Evolutionary conservation across 2,329 filamentous ascomycete species (phyloP).

Genomic region (Stagonosporopsis rhizophila): DNA sequence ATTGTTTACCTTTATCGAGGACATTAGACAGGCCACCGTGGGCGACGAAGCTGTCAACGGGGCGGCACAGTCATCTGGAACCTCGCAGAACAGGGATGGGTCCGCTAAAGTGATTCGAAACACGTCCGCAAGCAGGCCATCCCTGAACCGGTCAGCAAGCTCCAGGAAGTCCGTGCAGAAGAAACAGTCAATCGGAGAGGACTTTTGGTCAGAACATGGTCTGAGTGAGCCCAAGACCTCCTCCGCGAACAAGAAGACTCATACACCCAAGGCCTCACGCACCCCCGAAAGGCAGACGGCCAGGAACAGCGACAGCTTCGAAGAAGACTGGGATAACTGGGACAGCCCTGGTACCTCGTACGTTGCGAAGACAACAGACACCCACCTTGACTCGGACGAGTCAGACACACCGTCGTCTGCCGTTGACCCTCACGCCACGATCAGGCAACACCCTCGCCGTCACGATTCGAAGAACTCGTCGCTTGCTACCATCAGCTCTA

Average conservation of each 20-base stretch:
- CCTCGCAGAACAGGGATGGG: slow-evolving; percentile 35
- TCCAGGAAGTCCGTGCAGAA: slow-evolving; percentile 41
- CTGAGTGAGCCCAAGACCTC: slow-evolving; percentile 49
- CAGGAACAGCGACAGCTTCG: slow-evolving; percentile 52
- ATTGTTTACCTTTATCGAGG: slow-evolving; percentile 92
- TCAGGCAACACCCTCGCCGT: slow-evolving; percentile 55
- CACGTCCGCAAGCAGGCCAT: slow-evolving; percentile 39
- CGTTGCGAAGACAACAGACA: slow-evolving; percentile 47
- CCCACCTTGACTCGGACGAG: slow-evolving; percentile 55
- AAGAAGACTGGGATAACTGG: slow-evolving; percentile 65
- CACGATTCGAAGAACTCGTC: slow-evolving; percentile 50
- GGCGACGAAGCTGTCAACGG: slow-evolving; percentile 80
- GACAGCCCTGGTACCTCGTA: slow-evolving; percentile 55
- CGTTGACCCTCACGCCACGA: slow-evolving; percentile 61
- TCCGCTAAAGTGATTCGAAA: slow-evolving; percentile 39
- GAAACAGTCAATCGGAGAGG: slow-evolving; percentile 48
- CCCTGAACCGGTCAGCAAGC: slow-evolving; percentile 41
- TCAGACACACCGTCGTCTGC: slow-evolving; percentile 58
- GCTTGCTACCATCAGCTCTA: slow-evolving; percentile 43
- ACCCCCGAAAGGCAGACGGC: slow-evolving; percentile 49
- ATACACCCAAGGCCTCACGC: slow-evolving; percentile 44
- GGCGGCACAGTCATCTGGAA: slow-evolving; percentile 43
- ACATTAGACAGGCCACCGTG: slow-evolving; percentile 92
- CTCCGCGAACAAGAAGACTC: slow-evolving; percentile 48
- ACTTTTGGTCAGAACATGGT: slow-evolving; percentile 55